A percentile compares a stretch with the other conserved stretches of the same genome.
Evolutionary conservation across 140 eudicot species (phyloP).

Genomic region (Stevia rebaudiana): DNA sequence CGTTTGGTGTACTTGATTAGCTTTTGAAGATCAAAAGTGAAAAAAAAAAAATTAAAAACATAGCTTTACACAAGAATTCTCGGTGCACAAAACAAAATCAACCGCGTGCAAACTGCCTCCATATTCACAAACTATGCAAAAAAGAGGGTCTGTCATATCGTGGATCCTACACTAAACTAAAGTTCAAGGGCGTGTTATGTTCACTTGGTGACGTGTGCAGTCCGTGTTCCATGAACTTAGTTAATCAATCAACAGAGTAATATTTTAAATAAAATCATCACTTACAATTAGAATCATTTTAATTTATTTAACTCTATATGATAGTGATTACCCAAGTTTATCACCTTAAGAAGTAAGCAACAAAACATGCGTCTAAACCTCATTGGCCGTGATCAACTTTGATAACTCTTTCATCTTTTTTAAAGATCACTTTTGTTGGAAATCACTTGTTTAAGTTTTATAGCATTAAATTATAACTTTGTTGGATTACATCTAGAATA

Average conservation of each 20-base stretch:
- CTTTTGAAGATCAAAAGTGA: too few species aligned
- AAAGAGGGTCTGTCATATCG: slow-evolving; percentile 5
- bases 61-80: too few species aligned
- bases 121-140: too few species aligned
- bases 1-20: too few species aligned
- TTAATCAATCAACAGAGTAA: slow-evolving; percentile 21
- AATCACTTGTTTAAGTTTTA: slow-evolving; percentile 13
- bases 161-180: slow-evolving; percentile 18
- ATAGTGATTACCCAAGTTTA: slow-evolving; percentile 23
- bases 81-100: neutral
- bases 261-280: slow-evolving; percentile 15
- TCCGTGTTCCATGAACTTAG: slow-evolving; percentile 11
- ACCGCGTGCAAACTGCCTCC: neutral
- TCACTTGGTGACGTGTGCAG: slow-evolving; percentile 31
- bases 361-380: slow-evolving; percentile 24
- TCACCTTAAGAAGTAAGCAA: slow-evolving; percentile 35
- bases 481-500: slow-evolving; percentile 31
- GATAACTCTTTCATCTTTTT: slow-evolving; percentile 29
- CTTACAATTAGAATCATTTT: slow-evolving; percentile 16
- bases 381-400: slow-evolving; percentile 22
- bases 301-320: slow-evolving; percentile 18
- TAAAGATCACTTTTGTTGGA: slow-evolving; percentile 20
- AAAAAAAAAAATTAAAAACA: too few species aligned
- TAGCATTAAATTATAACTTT: slow-evolving; percentile 15
- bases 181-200: slow-evolving; percentile 29